A percentile compares a stretch with the other conserved stretches of the same genome.
These are phyloP conservation scores for Xerocomus brunneocitrinus DNA, from an alignment of 768 basidiomycete species.

Conservation along the genomic window DNA sequence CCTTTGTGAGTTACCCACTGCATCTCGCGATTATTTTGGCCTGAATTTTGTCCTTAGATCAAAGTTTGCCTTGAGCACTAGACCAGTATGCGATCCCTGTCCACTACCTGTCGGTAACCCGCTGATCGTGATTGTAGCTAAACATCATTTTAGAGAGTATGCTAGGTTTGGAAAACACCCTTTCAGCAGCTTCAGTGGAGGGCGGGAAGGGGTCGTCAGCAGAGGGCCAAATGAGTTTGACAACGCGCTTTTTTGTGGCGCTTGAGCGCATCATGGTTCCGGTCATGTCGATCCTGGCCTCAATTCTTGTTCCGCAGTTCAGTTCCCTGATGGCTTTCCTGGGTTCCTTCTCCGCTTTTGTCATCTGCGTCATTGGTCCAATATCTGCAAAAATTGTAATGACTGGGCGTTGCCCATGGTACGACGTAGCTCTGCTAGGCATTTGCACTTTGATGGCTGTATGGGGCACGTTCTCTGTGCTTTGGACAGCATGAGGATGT, in stretches of 20 bases:
- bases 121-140: slow-evolving; percentile 42
- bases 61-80: slow-evolving; percentile 81
- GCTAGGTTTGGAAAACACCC: slow-evolving; percentile 56
- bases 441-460: slow-evolving; percentile 60
- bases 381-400: slow-evolving; percentile 66
- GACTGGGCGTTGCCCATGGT: slow-evolving; percentile 40
- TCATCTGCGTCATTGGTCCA: slow-evolving; percentile 74
- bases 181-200: slow-evolving; percentile 17
- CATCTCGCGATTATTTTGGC: neutral
- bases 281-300: slow-evolving; percentile 56
- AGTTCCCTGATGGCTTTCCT: slow-evolving; percentile 84
- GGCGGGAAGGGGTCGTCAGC: slow-evolving; percentile 22
- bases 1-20: slow-evolving; percentile 46
- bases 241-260: slow-evolving; percentile 41
- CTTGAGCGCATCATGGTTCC: slow-evolving; percentile 59
- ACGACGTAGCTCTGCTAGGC: slow-evolving; percentile 54
- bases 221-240: slow-evolving; percentile 1
- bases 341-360: slow-evolving; percentile 81
- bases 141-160: slow-evolving; percentile 79
- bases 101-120: neutral
- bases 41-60: slow-evolving; percentile 43
- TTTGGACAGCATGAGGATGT: slow-evolving; percentile 35
- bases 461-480: slow-evolving; percentile 72
- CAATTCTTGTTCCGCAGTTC: slow-evolving; percentile 77
- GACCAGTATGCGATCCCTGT: slow-evolving; percentile 52